Conservation (phyloP, 345 rosid species). For the Barbarea vulgaris region DNA sequence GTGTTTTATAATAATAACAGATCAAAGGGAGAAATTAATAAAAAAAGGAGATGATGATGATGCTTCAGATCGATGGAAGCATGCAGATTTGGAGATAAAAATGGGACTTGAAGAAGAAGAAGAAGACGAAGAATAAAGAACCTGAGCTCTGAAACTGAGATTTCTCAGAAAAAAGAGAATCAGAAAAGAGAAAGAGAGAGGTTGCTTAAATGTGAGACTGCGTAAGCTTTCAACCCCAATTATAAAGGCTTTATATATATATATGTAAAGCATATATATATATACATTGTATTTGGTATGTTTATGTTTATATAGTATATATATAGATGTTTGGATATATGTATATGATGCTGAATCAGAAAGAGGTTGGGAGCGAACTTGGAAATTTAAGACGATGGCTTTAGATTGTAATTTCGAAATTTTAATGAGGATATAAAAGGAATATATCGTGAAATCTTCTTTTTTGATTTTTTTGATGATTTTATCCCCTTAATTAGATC, state of each 20-base stretch:
- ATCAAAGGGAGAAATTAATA: not conserved
- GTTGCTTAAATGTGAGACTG: conserved; percentile 46
- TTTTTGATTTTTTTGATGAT: not conserved
- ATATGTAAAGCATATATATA: not conserved
- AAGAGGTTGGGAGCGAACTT: conserved; percentile 41
- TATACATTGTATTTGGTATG: not conserved
- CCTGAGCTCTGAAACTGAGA: conserved; percentile 56
- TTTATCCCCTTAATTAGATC: not conserved
- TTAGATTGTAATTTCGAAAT: conserved; percentile 11
- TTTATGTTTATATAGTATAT: not conserved
- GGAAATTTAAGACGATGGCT: conserved; percentile 41
- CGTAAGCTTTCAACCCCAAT: conserved; percentile 39
- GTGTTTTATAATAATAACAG: not conserved
- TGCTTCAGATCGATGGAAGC: conserved; percentile 18
- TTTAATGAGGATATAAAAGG: conserved; percentile 9
- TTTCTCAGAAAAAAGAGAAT: conserved; percentile 39
- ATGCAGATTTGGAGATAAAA: conserved; percentile 35
- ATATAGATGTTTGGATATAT: conserved; percentile 4
- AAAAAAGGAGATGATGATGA: not conserved
- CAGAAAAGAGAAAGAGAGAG: conserved; percentile 29
- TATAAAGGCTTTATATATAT: conserved; percentile 43
- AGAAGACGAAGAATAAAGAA: conserved; percentile 37
- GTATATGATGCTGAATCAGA: conserved; percentile 30
- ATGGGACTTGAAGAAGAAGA: conserved; percentile 29
- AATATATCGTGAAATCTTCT: not conserved